Evolutionary conservation across 371 early-diverging fungal species (phyloP).

Genomic region (Mortierella sp.): DNA sequence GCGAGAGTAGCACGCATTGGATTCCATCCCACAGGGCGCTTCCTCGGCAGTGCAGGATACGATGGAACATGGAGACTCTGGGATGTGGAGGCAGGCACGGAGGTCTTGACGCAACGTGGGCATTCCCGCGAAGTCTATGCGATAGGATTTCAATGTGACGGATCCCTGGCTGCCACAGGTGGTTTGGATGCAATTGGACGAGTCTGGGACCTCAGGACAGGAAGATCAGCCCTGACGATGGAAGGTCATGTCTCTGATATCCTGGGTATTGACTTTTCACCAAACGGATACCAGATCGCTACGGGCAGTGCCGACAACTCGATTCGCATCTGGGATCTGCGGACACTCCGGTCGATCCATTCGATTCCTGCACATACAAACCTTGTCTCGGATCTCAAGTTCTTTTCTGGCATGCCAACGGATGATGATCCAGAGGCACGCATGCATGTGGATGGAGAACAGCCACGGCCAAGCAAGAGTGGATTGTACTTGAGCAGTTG

Average conservation of each 20-base stretch:
- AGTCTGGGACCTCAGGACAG: conserved; percentile 96
- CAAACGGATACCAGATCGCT: conserved; percentile 85
- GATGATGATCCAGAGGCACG: not conserved
- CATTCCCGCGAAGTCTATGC: conserved; percentile 93
- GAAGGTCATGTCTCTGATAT: conserved; percentile 95
- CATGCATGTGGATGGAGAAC: conserved; percentile 49
- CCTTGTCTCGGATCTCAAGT: conserved; percentile 86
- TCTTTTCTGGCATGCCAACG: conserved; percentile 60
- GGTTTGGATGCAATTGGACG: conserved; percentile 92
- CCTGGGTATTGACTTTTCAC: conserved; percentile 89
- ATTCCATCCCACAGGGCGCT: conserved; percentile 93
- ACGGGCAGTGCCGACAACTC: conserved; percentile 88
- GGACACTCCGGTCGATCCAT: conserved; percentile 79
- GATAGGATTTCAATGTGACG: conserved; percentile 92
- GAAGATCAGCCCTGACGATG: conserved; percentile 87
- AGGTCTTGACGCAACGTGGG: conserved; percentile 92
- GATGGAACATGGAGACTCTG: conserved; percentile 97
- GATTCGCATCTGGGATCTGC: conserved; percentile 92
- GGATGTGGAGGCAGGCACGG: conserved; percentile 83
- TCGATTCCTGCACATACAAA: conserved; percentile 94
- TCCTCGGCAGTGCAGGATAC: conserved; percentile 88
- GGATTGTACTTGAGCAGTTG: conserved; percentile 77
- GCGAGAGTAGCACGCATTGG: conserved; percentile 87
- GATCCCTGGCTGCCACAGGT: conserved; percentile 90
- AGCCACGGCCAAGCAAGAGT: conserved; percentile 24